These are phyloP conservation scores for Leishmania lainsoni DNA, from an alignment of 208 protist species.

Conservation along the genomic window DNA sequence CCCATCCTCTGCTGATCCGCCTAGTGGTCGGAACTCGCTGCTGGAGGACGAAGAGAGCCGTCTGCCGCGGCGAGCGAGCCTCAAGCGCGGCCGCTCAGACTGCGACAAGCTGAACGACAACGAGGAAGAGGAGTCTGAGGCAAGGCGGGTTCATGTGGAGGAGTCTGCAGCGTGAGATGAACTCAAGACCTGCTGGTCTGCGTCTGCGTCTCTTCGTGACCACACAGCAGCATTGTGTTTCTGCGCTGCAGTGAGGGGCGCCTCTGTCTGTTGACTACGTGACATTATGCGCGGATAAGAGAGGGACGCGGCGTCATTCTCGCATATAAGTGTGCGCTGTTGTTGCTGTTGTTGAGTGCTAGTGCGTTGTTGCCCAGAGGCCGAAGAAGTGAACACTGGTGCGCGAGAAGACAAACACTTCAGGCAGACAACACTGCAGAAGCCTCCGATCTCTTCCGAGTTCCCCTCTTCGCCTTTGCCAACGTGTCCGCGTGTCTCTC, in stretches of 20 bases:
- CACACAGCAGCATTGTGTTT: background rate
- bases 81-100: slow-evolving; percentile 22
- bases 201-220: background rate
- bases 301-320: background rate
- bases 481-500: background rate
- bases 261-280: no score
- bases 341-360: background rate
- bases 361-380: background rate
- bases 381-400: background rate
- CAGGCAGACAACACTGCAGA: background rate
- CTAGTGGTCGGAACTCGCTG: slow-evolving; percentile 19
- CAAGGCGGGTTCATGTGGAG: slow-evolving; percentile 13
- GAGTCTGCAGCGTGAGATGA: slow-evolving; percentile 10
- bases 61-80: slow-evolving; percentile 20
- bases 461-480: background rate
- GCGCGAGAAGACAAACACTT: background rate
- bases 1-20: slow-evolving; percentile 6
- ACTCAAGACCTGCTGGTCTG: background rate
- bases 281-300: background rate
- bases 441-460: no score
- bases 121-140: slow-evolving; percentile 25
- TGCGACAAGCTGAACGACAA: slow-evolving; percentile 16
- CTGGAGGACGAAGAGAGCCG: slow-evolving; percentile 36
- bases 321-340: background rate
- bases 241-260: background rate